Percentiles rank a stretch among this genome's conserved stretches.
These are phyloP conservation scores for Solanum rostratum DNA, from an alignment of 257 asterid genomes.

Conservation along the genomic window DNA sequence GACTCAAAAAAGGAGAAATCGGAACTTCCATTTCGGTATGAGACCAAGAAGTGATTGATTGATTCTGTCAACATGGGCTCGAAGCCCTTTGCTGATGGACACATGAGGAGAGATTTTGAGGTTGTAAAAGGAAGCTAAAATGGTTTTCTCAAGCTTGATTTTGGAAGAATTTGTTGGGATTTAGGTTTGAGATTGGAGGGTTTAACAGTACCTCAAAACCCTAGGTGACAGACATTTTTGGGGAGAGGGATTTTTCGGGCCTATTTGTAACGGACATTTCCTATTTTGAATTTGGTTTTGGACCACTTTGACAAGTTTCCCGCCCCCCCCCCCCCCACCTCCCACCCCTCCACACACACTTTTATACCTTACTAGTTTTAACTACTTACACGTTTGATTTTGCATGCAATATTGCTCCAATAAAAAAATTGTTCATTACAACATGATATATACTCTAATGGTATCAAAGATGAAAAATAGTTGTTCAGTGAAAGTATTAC, in stretches of 20 bases:
- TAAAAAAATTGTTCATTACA: no score
- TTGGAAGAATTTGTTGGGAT: neutral
- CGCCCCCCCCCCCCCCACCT: no score
- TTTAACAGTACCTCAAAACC: conserved; percentile 7
- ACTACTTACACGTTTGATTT: no score
- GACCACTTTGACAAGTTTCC: neutral
- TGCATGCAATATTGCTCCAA: no score
- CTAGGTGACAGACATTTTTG: neutral
- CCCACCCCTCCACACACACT: no score
- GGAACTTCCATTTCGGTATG: conserved; percentile 41
- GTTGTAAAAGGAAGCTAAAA: neutral
- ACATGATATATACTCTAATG: no score
- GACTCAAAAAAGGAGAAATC: conserved; percentile 62
- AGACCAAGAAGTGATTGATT: conserved; percentile 46
- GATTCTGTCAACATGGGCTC: conserved; percentile 63
- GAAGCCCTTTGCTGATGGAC: conserved; percentile 15
- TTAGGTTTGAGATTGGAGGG: neutral
- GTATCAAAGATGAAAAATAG: no score
- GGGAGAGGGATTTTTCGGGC: conserved; percentile 7
- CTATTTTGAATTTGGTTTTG: conserved; percentile 12
- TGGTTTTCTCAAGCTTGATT: neutral
- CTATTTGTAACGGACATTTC: conserved; percentile 12
- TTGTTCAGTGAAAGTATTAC: no score
- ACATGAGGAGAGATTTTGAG: conserved; percentile 15
- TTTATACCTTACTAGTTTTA: no score